These are phyloP conservation scores for Diplodia mutila DNA, from an alignment of 2,329 filamentous ascomycete species.

Conservation along the genomic window DNA sequence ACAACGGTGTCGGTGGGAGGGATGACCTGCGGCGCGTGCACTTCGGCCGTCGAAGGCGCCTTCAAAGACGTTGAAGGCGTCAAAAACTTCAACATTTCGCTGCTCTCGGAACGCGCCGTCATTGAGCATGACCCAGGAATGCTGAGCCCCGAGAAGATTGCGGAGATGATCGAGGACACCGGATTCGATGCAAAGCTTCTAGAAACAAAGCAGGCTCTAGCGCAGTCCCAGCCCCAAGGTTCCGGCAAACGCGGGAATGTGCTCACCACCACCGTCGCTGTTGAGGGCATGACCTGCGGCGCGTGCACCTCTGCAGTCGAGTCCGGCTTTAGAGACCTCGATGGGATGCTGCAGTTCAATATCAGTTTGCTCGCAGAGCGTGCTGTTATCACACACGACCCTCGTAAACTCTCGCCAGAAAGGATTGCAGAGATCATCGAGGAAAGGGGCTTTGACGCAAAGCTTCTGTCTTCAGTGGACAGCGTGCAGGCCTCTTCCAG, in stretches of 20 bases:
- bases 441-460: conserved; percentile 85
- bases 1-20: conserved; percentile 81
- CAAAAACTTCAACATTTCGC: conserved; percentile 76
- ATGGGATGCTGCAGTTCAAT: conserved; percentile 86
- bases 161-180: conserved; percentile 65
- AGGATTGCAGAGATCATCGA: conserved; percentile 84
- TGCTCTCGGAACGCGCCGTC: conserved; percentile 83
- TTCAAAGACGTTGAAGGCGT: conserved; percentile 76
- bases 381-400: conserved; percentile 84
- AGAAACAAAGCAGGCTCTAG: conserved; percentile 61
- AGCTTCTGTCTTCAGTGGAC: conserved; percentile 74
- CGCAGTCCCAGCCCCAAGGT: conserved; percentile 37
- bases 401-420: conserved; percentile 68
- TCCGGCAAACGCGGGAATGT: conserved; percentile 50
- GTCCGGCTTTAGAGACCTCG: conserved; percentile 73
- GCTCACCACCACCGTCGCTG: conserved; percentile 79
- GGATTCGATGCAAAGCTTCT: conserved; percentile 82
- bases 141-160: conserved; percentile 58
- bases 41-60: conserved; percentile 79
- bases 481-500: conserved; percentile 58
- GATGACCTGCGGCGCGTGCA: conserved; percentile 92
- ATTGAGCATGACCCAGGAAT: conserved; percentile 72
- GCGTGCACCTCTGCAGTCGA: conserved; percentile 94
- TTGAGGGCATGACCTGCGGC: conserved; percentile 97
- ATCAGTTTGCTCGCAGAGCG: conserved; percentile 93